Evolutionary conservation across 768 basidiomycete species (phyloP), one percentile per base, ranked within the genome.

Genomic region (Trametes villosa): DNA sequence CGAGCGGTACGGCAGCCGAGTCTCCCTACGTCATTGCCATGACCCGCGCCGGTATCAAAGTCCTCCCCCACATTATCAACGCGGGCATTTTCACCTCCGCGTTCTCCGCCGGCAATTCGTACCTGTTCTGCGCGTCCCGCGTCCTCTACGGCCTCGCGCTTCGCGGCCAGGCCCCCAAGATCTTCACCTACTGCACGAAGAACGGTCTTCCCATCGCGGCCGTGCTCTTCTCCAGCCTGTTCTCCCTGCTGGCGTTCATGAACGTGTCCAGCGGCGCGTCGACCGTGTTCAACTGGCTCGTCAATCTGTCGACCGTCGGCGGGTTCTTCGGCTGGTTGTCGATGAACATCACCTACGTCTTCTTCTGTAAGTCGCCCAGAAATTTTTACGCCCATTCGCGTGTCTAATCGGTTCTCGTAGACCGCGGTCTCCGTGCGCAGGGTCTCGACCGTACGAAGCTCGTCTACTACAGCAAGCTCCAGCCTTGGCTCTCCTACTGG

Each of bases 21-120:
- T 92, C 91, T 4, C 93, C 93, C 3, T 96, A 91, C 74, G 92
- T 94, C 55, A 88, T 94, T 63, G 92, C 91, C 20, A 86, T 94
- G 65, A 81, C 75, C 45, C 79, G 82, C 40, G 87, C 89, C 0
- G 89, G 91, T 12, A 83, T 92, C 70, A 86, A 83, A 76, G 85
- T 67, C 34, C 64, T 71, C 34, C 72, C 69, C 12, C 53, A 67
- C 55, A 82, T 93, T 67, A 80, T 93, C 72, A 93, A 93, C 68
- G 90, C 84, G 12, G 79, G 78, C 55, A 78, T 92, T 67, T 83
- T 93, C 69, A 83, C 91, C 5, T 83, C 82, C 64, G 87, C 88
- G 3, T 87, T 89, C 78, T 89, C 87, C 27, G 86, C 89, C 17
- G 86, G 83, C 52, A 90, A 87, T 73, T 86, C 84, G 62, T 84